phyloP scores from a whole-genome alignment of 2,329 filamentous ascomycete genomes.

The Colletotrichum kahawae region DNA sequence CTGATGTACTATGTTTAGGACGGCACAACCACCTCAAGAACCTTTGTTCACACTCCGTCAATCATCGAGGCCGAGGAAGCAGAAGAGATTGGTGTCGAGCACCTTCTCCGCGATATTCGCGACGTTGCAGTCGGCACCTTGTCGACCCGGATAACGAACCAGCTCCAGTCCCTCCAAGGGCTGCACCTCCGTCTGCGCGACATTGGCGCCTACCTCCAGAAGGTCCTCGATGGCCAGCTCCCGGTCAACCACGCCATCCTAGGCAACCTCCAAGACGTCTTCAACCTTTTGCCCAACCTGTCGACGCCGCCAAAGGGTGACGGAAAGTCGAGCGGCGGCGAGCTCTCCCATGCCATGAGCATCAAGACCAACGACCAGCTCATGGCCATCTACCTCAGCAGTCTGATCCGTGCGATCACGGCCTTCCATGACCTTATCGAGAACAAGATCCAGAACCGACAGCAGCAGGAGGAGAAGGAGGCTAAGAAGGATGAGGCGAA shows the following conservation, averaged over 20 bases:
- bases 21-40: slow-evolving; percentile 94
- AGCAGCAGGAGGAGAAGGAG: slow-evolving; percentile 96
- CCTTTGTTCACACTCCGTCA: slow-evolving; percentile 97
- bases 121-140: slow-evolving; percentile 97
- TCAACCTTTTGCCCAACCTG: slow-evolving; percentile 96
- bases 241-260: slow-evolving; percentile 98
- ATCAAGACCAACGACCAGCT: slow-evolving; percentile 99
- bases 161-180: slow-evolving; percentile 95
- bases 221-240: slow-evolving; percentile 89
- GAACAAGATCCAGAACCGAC: slow-evolving; percentile 99
- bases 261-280: slow-evolving; percentile 98
- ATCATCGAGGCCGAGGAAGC: slow-evolving; percentile 99
- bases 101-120: slow-evolving; percentile 95
- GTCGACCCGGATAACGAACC: slow-evolving; percentile 95
- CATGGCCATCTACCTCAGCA: slow-evolving; percentile 97
- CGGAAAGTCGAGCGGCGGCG: slow-evolving; percentile 70
- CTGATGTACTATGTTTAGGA: slow-evolving; percentile 62
- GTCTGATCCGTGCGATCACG: slow-evolving; percentile 95
- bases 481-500: slow-evolving; percentile 76
- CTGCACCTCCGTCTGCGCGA: slow-evolving; percentile 93
- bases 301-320: slow-evolving; percentile 81
- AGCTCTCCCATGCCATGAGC: slow-evolving; percentile 95
- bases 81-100: slow-evolving; percentile 98
- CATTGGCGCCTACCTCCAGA: slow-evolving; percentile 94
- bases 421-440: slow-evolving; percentile 99